Percentiles rank a stretch among this genome's conserved stretches.
phyloP scores from a whole-genome alignment of 495 filamentous ascomycete genomes.

The Wilcoxina mikolae region DNA sequence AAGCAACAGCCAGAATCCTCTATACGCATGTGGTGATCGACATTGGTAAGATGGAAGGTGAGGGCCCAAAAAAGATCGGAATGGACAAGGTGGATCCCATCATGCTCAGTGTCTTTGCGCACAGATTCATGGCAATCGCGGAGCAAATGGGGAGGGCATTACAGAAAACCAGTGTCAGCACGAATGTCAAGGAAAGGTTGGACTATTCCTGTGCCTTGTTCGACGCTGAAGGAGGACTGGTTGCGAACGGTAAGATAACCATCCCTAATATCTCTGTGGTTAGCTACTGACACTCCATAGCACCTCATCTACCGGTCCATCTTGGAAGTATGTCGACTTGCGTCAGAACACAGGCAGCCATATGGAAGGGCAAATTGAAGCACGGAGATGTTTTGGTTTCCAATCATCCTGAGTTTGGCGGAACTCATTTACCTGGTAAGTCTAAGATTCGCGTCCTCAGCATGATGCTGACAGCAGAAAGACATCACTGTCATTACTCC shows the following conservation, averaged over 20 bases:
- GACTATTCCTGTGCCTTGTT: conserved; percentile 97
- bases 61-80: conserved; percentile 31
- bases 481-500: conserved; percentile 93
- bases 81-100: conserved; percentile 61
- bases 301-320: conserved; percentile 88
- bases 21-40: conserved; percentile 61
- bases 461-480: conserved; percentile 29
- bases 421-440: conserved; percentile 42
- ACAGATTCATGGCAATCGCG: conserved; percentile 97
- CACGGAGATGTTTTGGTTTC: conserved; percentile 88
- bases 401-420: conserved; percentile 90
- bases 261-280: neutral
- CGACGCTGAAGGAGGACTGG: conserved; percentile 73
- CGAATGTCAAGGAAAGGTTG: conserved; percentile 93
- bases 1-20: conserved; percentile 55
- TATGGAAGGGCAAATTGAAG: conserved; percentile 80
- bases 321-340: conserved; percentile 91
- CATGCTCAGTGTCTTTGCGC: conserved; percentile 86
- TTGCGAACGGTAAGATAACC: conserved; percentile 55
- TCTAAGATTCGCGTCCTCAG: neutral
- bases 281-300: conserved; percentile 22
- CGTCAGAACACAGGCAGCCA: conserved; percentile 78
- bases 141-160: conserved; percentile 95
- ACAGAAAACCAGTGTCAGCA: conserved; percentile 94
- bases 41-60: conserved; percentile 41